A percentile compares a stretch with the other conserved stretches of the same genome.
phyloP scores from a whole-genome alignment of 371 early-diverging fungal genomes.

The Mucor irregularis region DNA sequence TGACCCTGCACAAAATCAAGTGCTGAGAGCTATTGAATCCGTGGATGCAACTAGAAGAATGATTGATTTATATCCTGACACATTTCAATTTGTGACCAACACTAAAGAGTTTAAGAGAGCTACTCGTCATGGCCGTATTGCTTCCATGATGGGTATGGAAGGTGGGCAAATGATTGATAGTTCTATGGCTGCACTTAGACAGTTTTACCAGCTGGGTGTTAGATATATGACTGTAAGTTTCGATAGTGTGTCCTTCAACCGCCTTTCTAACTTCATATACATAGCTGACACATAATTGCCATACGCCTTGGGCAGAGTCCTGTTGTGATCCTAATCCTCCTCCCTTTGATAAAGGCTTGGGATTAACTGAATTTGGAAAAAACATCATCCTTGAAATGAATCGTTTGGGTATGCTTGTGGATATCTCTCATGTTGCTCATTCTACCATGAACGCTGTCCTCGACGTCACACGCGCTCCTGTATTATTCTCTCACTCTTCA shows the following conservation, averaged over 20 bases:
- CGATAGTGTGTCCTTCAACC: neutral
- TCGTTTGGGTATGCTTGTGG: conserved; percentile 71
- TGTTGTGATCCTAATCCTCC: conserved; percentile 50
- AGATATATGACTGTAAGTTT: conserved; percentile 66
- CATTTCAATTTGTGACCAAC: conserved; percentile 48
- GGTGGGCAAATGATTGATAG: conserved; percentile 70
- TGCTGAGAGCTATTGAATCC: conserved; percentile 48
- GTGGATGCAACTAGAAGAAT: conserved; percentile 65
- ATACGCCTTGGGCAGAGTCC: conserved; percentile 71
- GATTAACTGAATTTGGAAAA: conserved; percentile 61
- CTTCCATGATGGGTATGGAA: conserved; percentile 68
- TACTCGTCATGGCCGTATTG: conserved; percentile 45
- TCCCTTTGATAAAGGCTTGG: conserved; percentile 46
- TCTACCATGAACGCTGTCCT: conserved; percentile 63
- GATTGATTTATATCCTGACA: conserved; percentile 49
- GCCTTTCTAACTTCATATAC: neutral
- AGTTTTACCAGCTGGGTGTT: conserved; percentile 59
- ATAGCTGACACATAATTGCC: conserved; percentile 65
- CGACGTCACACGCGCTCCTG: conserved; percentile 56
- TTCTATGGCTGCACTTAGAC: conserved; percentile 56
- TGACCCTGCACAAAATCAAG: conserved; percentile 28
- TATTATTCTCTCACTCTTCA: conserved; percentile 66
- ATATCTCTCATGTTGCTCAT: conserved; percentile 66
- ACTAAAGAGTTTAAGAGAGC: conserved; percentile 51
- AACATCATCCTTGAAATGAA: conserved; percentile 67